phyloP scores from a whole-genome alignment of 176 grass and related monocot species.

The Chrysopogon serrulatus region DNA sequence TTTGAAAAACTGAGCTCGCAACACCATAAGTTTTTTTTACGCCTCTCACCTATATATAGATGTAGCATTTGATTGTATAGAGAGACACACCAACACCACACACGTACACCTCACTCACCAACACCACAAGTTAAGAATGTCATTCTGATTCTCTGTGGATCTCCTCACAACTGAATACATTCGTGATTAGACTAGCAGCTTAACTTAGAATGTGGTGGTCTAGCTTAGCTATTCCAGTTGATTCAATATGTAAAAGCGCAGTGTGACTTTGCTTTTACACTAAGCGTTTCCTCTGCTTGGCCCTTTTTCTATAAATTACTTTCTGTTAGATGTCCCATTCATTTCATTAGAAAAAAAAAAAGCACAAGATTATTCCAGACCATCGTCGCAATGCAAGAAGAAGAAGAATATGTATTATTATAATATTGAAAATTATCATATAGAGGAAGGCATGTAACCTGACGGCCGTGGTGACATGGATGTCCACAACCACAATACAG shows the following conservation, averaged over 20 bases:
- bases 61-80: no score
- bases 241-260: not conserved
- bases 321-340: not conserved
- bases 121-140: not conserved
- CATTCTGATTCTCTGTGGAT: not conserved
- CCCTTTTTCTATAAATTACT: not conserved
- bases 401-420: not conserved
- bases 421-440: not conserved
- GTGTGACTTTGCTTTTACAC: not conserved
- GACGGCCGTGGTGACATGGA: not conserved
- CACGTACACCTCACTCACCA: no score
- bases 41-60: no score
- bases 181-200: not conserved
- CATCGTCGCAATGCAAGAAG: not conserved
- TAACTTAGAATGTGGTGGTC: not conserved
- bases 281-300: not conserved
- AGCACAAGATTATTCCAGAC: not conserved
- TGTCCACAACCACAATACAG: not conserved
- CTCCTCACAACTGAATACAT: not conserved
- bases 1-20: not conserved
- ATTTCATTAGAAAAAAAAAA: not conserved
- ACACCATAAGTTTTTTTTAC: not conserved
- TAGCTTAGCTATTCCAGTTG: not conserved
- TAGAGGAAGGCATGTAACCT: not conserved
- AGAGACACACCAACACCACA: no score